Evolutionary conservation across 345 rosid species (phyloP).

Genomic region (Cardamine chenopodiifolia): DNA sequence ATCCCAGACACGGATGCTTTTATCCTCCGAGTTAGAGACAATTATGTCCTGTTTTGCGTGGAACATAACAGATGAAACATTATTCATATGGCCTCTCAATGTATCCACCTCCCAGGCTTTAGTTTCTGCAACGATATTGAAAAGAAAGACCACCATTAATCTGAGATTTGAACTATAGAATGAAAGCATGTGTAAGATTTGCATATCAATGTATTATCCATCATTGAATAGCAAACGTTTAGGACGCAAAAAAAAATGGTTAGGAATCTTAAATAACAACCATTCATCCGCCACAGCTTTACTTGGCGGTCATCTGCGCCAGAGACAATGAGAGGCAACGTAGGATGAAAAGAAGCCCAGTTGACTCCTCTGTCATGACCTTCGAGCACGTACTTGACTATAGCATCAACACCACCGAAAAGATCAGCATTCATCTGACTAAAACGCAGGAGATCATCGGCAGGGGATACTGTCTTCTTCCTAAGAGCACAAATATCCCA

Average conservation of each 20-base stretch:
- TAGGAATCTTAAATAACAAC: slow-evolving; percentile 39
- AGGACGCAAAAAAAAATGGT: neutral
- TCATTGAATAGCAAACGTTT: neutral
- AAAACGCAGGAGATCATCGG: slow-evolving; percentile 75
- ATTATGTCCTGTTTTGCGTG: slow-evolving; percentile 88
- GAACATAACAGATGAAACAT: slow-evolving; percentile 86
- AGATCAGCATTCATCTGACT: slow-evolving; percentile 86
- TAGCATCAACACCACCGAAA: slow-evolving; percentile 87
- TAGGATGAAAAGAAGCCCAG: slow-evolving; percentile 95
- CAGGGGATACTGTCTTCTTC: slow-evolving; percentile 83
- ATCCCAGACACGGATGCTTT: slow-evolving; percentile 93
- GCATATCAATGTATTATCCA: neutral
- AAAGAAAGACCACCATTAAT: neutral
- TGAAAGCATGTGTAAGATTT: neutral
- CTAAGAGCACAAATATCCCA: slow-evolving; percentile 92
- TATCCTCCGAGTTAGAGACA: slow-evolving; percentile 90
- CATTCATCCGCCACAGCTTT: slow-evolving; percentile 92
- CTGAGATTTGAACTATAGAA: neutral
- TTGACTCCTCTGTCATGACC: slow-evolving; percentile 96
- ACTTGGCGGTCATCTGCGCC: slow-evolving; percentile 98
- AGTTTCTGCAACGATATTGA: slow-evolving; percentile 62
- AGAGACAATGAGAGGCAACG: slow-evolving; percentile 79
- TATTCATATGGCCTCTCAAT: slow-evolving; percentile 87
- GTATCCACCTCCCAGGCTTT: slow-evolving; percentile 99
- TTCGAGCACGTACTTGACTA: slow-evolving; percentile 87